Base-by-base conservation (phyloP, 805 yeast genomes). In the Saccharomycopsis sp. region DNA sequence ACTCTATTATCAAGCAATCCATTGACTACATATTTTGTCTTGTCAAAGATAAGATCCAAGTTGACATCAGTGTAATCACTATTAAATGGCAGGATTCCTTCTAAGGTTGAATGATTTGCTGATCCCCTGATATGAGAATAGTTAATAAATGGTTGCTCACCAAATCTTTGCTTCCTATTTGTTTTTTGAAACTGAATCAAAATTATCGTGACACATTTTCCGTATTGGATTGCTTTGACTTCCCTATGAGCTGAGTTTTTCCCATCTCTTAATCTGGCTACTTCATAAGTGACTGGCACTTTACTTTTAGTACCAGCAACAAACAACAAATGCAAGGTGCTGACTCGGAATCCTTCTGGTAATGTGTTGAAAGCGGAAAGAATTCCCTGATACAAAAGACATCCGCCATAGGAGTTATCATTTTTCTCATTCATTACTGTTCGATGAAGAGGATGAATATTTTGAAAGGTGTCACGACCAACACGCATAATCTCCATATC, bases 321-420 rank as follows among this genome's bases (percentile, higher is more conserved):
- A 26, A 44, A 44, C 11, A 8, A 5, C 8, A 23, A 22, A 20
- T 38, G 39, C 14, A 44, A 4, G 22, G 32, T 17, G 9, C 9
- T n/a, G 16, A 31, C 35, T 14, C 35, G 5, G 19, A 31, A 31
- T 9, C 19, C 19, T 20, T 7, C 6, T 14, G 36, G 13, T 14
- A 44, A 8, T 6, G 43, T 32, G 7, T 14, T 3, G 16, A 29
- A 44, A 7, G 37, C 47, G 8, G 43, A 35, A 11, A 31, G 22
- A 11, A 36, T 11, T 7, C 35, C 11, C 27, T 44, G 47, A 29
- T 44, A 44, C 11, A 44, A 8, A 3, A 40, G n/a, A 8, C 36
- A 31, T 1, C 47, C 47, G 4, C 47, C 47, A 44, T 28, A 44
- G 11, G 40, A 20, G 34, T 44, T 44, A 6, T 33, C 35, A 4